Conservation (phyloP, 495 filamentous ascomycete genomes). For the Lasiosphaeriaceae sp. region DNA sequence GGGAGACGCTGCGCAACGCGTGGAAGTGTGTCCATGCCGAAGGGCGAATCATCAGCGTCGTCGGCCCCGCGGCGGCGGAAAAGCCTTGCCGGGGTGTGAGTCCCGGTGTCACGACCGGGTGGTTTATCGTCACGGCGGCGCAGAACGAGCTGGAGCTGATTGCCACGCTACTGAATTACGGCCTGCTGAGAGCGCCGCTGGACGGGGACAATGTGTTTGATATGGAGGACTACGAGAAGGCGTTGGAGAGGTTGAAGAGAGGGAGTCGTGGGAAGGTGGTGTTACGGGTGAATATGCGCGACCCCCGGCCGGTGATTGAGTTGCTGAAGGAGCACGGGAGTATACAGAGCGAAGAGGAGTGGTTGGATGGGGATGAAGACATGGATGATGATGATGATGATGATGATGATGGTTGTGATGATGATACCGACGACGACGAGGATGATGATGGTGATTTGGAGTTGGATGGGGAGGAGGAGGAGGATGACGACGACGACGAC, state of each 20-base stretch:
- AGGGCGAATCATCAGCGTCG: constrained; percentile 46
- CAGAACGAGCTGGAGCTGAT: constrained; percentile 40
- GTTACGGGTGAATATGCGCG: constrained; percentile 11
- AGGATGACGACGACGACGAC: no score
- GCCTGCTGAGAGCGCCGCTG: constrained; percentile 33
- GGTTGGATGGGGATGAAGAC: neutral
- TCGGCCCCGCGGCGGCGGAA: constrained; percentile 32
- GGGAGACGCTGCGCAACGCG: constrained; percentile 38
- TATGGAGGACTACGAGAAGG: constrained; percentile 41
- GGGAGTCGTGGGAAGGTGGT: constrained; percentile 39
- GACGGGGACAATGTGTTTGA: constrained; percentile 42
- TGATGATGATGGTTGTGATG: neutral
- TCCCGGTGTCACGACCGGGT: constrained; percentile 26
- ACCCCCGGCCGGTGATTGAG: neutral
- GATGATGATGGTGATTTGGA: no score
- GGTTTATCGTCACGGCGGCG: constrained; percentile 45
- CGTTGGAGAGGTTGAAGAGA: constrained; percentile 39
- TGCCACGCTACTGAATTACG: constrained; percentile 39
- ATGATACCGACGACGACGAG: neutral
- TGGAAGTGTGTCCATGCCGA: constrained; percentile 44
- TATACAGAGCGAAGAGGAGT: neutral
- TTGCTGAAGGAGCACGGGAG: neutral
- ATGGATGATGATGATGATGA: no score
- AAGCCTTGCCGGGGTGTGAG: constrained; percentile 16
- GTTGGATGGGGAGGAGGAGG: no score